These are phyloP conservation scores for Vicia sativa DNA, from an alignment of 306 rosid genomes.

Conservation along the genomic window DNA sequence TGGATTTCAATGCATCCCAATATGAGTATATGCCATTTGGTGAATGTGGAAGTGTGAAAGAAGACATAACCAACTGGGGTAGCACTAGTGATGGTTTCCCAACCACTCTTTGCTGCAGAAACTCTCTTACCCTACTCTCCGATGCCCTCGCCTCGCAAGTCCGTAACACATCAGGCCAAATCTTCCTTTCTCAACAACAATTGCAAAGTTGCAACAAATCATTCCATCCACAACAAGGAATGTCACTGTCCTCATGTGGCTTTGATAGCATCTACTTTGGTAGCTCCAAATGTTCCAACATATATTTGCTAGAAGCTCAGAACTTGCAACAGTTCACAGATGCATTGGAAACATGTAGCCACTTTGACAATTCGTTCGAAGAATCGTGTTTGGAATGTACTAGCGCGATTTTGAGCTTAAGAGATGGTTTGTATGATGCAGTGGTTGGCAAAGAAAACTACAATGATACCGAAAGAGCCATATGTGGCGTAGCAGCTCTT, in stretches of 20 bases:
- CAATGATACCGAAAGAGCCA: constrained; percentile 38
- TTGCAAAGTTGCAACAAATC: constrained; percentile 46
- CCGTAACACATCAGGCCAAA: neutral
- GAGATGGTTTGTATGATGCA: constrained; percentile 23
- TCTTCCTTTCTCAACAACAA: constrained; percentile 43
- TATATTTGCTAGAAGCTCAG: constrained; percentile 13
- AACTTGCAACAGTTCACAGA: constrained; percentile 23
- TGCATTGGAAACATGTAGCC: constrained; percentile 49
- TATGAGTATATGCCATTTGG: constrained; percentile 45
- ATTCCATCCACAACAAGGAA: constrained; percentile 31
- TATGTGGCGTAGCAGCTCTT: constrained; percentile 60
- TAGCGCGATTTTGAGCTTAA: constrained; percentile 29
- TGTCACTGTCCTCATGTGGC: constrained; percentile 49
- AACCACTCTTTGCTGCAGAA: constrained; percentile 63
- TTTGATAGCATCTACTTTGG: constrained; percentile 39
- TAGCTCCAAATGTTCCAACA: constrained; percentile 33
- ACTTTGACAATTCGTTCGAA: constrained; percentile 29
- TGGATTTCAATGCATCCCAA: constrained; percentile 46
- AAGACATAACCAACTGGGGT: constrained; percentile 48
- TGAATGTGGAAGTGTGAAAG: constrained; percentile 45
- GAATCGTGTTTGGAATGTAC: constrained; percentile 48
- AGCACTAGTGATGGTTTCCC: constrained; percentile 38
- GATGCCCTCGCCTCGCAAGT: constrained; percentile 48
- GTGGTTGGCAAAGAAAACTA: neutral
- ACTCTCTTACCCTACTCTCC: constrained; percentile 51